Evolutionary conservation across 305 asterid species (phyloP), one percentile per base, ranked within the genome.

Genomic region (Fraxinus floribunda): DNA sequence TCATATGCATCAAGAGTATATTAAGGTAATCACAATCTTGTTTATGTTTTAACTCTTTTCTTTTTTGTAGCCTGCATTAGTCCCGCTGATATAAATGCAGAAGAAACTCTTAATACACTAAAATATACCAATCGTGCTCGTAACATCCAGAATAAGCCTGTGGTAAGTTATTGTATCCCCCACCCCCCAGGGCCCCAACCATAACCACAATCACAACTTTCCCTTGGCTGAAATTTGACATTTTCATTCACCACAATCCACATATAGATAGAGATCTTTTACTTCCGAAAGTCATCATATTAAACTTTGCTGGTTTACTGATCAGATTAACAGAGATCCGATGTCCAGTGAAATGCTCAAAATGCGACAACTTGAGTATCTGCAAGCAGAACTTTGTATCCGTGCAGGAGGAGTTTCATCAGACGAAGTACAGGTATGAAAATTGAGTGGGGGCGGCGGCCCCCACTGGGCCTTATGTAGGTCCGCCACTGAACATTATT

Each of bases 101-200:
- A 97, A 83, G 99, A 97, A 92, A 97, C 99, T 77, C 94, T 97
- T 4, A 97, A 97, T 90, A 97, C 99, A 20, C 91, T 97, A 77
- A 97, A 97, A 83, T 96, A 96, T 88, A 98, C 99, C 38, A 97
- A 97, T 84, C 98, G 99, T 75, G 98, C 99, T 83, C 94, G 99
- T 78, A 97, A 97, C 88, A 97, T 97, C 85, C 98, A 90, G 91
- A 95, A 95, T 87, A 95, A 95, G 89, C 98, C 98, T 83, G 93
- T 95, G 82, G 98, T 95, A 91, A 90, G 97, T 87, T 64, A n/a
- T 73, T 57, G 39, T 24, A 77, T 4, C 15, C 52, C 15, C 4
- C 15, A 1, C 29, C 36, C 39, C 77, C 80, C 39, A 3, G 4
- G 41, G 16, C 57, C 18, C 7, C 1, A 3, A 13, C 57, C 4